Conservation (phyloP, 1,139 yeast genomes). For the Magnusiomyces tetraspermus region DNA sequence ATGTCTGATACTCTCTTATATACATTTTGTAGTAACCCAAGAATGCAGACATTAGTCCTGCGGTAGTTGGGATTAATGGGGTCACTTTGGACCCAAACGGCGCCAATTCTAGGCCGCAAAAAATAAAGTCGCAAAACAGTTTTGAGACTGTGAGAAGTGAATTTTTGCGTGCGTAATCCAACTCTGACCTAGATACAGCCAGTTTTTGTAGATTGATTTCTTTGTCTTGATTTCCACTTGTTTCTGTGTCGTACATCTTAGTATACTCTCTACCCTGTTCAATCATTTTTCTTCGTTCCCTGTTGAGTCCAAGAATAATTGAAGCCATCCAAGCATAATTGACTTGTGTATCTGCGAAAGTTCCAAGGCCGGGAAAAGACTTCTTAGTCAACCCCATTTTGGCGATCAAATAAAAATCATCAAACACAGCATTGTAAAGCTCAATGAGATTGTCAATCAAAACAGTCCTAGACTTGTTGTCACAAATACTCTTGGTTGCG, state of each 20-base stretch:
- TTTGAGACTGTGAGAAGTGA: conserved; percentile 8
- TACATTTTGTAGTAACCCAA: conserved; percentile 26
- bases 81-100: conserved; percentile 14
- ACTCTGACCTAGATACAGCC: too few species aligned
- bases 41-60: conserved; percentile 25
- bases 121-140: conserved; percentile 23
- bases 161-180: too few species aligned
- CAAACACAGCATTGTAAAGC: conserved; percentile 25
- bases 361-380: conserved; percentile 6
- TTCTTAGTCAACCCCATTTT: conserved; percentile 22
- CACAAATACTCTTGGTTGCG: too few species aligned
- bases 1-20: conserved; percentile 10
- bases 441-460: conserved; percentile 20
- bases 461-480: too few species aligned
- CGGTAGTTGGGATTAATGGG: conserved; percentile 19
- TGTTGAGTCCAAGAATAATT: conserved; percentile 14
- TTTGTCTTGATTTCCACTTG: too few species aligned
- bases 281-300: not conserved
- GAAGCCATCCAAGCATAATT: conserved; percentile 25
- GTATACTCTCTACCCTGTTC: not conserved
- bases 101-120: conserved; percentile 25
- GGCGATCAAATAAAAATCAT: conserved; percentile 26
- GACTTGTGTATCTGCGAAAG: conserved; percentile 24
- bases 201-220: too few species aligned
- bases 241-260: too few species aligned